Evolutionary conservation across 805 yeast genomes (phyloP), one percentile per base, ranked within the genome.

Genomic region (Wickerhamiella domercqiae): DNA sequence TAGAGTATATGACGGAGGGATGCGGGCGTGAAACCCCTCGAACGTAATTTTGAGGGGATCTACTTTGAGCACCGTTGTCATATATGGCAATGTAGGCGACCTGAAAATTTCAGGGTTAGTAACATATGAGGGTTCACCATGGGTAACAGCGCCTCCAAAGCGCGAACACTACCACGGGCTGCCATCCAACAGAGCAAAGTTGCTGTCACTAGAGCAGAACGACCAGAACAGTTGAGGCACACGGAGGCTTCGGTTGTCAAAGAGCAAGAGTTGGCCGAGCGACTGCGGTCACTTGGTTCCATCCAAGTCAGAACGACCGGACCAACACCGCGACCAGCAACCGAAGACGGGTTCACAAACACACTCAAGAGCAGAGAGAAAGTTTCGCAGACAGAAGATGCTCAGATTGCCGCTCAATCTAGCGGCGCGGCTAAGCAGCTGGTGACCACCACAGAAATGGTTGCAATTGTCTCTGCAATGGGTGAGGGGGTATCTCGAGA

Each of bases 11-110:
- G 61, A 30, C 20, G 35, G 31, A 9, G 41, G 29, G 3, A 49
- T 28, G 1, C 31, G 25, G 32, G 50, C 53, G 2, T 66, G 66
- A 31, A 55, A 58, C 2, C 59, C 50, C 14, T 58, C 61, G 48
- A 78, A 79, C 1, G 41, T 40, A 25, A 79, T 74, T 7, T 70
- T 54, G 1, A 53, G 46, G 1, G 73, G 70, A 36, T 73, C 68
- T 1, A 76, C 84, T 39, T 64, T 64, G 31, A 77, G 57, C 2
- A 78, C 55, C 41, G 59, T 49, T 0, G 75, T 70, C 45, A 20
- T 29, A 15, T 17, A n/a, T 20, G 35, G 11, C 15, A 29, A 14
- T 9, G 7, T 14, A 29, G n/a, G n/a, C 15, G 37, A 20, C 37
- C 22, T 25, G 37, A 26, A 35, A 28, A 26, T 28, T 28, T 25